Evolutionary conservation across 2,329 filamentous ascomycete species (phyloP), one percentile per base, ranked within the genome.

Genomic region (Fusarium liriodendri): DNA sequence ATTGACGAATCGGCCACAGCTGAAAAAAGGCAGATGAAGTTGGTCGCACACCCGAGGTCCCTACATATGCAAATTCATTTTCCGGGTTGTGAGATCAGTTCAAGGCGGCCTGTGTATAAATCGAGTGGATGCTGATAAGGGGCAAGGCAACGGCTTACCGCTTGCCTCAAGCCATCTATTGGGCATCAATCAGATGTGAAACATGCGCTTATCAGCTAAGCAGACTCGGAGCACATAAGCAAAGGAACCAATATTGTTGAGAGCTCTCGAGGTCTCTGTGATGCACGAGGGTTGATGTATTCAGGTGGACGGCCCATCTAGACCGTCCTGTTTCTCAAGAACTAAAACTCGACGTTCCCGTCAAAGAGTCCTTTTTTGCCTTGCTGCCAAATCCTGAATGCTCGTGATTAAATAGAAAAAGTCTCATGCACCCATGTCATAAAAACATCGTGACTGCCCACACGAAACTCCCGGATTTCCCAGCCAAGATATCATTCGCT

Each of bases 401-500:
- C 68, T 65, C 67, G 63, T 66, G 47, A 68, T 65, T 38, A 65
- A 68, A 62, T 70, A 67, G 55, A 72, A 75, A 64, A 69, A 72
- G 71, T 68, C 64, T 71, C 73, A 77, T 77, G 71, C 70, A 70
- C 73, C 74, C 71, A 70, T 78, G 67, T 71, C 75, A 76, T 77
- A 74, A 77, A 74, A 58, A 29, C 64, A 72, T 75, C 67, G 72
- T 79, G 77, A 76, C 67, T 63, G 70, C 76, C 73, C 67, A 74
- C 70, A 73, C 60, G 70, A 75, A 78, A 77, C 77, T 79, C 77
- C 77, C 66, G 55, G 57, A 69, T 71, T 69, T 74, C 70, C 72
- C 69, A 72, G 65, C 71, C 73, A 74, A 76, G 76, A 73, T 75
- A 75, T 69, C 71, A 78, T 74, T 75, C 77, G 77, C 77, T 77